Evolutionary conservation across 2,329 filamentous ascomycete species (phyloP), one percentile per base, ranked within the genome.

Genomic region (Trichoderma cornu-damae): DNA sequence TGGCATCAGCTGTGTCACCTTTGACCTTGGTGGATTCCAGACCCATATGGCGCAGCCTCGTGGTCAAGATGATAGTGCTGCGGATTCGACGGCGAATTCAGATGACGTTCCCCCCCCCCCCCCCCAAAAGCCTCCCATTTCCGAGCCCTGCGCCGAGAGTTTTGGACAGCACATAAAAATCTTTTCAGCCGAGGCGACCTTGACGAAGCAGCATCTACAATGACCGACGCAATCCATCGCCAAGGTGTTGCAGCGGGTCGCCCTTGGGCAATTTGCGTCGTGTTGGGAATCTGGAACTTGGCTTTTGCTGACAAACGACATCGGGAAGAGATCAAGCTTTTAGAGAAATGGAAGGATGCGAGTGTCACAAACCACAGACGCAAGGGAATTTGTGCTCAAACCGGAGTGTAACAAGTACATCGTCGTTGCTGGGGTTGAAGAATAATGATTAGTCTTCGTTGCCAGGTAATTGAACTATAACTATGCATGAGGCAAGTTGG

Each of bases 241-340:
- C 64, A 68, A 37, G 67, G 66, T 0, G 20, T 62, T 6, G 66
- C 65, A 1, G 62, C 55, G 3, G 64, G 61, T 0, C 66, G 60
- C 46, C 26, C 61, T 1, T 68, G 65, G 63, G 61, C 66, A 0
- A 56, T 67, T 1, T 63, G 69, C 1, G 60, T 72, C 0, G 63
- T 68, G 53, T 73, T 4, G 71, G 71, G 71, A 72, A 57, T 62
- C 63, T n/a, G n/a, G n/a, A n/a, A n/a, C 1, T 58, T 69, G 8
- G 62, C 59, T 14, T 64, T 55, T 18, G 63, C 60, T 12, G 62
- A 54, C 42, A 61, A 62, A 55, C 68, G 63, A 42, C 63, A 57
- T 35, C 46, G 58, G n/a, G 66, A 65, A 52, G 63, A 62, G 37
- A 44, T 60, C n/a, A 35, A 56, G 40, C 54, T 67, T 2, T 8